Percentiles rank a stretch among this genome's conserved stretches.
Conservation (phyloP, 129 eudicot genomes). For the Smallanthus sonchifolius region DNA sequence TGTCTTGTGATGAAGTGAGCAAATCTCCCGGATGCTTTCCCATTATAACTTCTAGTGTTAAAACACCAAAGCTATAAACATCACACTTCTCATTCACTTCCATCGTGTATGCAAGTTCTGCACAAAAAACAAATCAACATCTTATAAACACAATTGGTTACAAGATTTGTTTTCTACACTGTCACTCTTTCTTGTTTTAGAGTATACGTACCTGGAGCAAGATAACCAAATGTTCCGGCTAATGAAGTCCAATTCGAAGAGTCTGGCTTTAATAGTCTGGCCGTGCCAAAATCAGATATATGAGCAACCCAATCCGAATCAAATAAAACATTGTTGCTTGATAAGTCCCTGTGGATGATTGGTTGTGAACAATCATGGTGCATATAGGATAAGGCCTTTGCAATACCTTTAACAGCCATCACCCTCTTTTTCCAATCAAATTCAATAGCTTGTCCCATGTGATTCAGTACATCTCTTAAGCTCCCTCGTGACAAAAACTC, state of each 20-base stretch:
- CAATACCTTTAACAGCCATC: not conserved
- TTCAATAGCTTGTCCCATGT: not conserved
- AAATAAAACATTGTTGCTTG: not conserved
- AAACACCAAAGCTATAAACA: not conserved
- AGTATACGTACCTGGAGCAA: not conserved
- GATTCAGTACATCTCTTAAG: not conserved
- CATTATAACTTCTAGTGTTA: constrained; percentile 1
- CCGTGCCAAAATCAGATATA: constrained; percentile 1
- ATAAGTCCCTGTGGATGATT: not conserved
- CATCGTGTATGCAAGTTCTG: constrained; percentile 2
- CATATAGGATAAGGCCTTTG: not conserved
- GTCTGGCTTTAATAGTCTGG: not conserved
- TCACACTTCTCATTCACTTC: not conserved
- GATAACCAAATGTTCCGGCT: not conserved
- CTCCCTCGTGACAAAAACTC: not conserved
- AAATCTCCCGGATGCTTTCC: constrained; percentile 1
- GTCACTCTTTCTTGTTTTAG: not conserved
- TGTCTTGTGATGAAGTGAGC: not conserved
- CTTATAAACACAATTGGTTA: not conserved
- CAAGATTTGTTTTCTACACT: not conserved
- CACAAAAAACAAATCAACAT: not conserved
- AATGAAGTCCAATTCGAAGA: constrained; percentile 1
- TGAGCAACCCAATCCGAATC: constrained; percentile 1
- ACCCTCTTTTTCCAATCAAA: not conserved
- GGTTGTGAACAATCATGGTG: constrained; percentile 7